These are phyloP conservation scores for Haplosporangium sp. DNA, from an alignment of 371 early-diverging fungal genomes.

Conservation along the genomic window DNA sequence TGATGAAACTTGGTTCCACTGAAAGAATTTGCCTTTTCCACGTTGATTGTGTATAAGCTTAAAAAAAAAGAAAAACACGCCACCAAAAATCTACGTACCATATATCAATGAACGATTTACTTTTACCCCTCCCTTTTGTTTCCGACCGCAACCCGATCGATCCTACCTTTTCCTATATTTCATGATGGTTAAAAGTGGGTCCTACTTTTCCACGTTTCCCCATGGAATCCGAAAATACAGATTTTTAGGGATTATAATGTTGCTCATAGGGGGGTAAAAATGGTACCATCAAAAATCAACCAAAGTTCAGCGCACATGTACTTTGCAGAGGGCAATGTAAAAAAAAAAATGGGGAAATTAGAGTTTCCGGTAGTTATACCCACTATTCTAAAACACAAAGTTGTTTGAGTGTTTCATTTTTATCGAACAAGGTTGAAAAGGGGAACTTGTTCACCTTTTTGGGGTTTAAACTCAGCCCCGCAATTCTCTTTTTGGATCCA, in stretches of 20 bases:
- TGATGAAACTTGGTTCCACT: no score
- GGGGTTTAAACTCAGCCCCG: constrained; percentile 50
- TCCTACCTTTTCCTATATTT: neutral
- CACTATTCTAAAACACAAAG: neutral
- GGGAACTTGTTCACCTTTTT: neutral
- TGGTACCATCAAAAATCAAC: constrained; percentile 5
- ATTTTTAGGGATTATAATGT: neutral
- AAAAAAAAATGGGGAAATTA: constrained; percentile 23
- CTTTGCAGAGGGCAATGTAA: neutral
- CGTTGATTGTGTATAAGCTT: no score
- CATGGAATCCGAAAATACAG: neutral
- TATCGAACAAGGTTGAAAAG: no score
- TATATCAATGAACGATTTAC: no score
- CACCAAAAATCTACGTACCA: no score
- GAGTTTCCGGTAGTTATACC: constrained; percentile 15
- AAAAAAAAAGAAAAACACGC: no score
- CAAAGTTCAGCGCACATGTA: no score
- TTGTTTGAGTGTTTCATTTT: no score
- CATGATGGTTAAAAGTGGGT: no score
- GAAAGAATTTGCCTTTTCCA: no score
- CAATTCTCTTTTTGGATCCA: constrained; percentile 5
- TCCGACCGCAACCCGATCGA: neutral
- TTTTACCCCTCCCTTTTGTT: neutral
- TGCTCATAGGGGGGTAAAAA: constrained; percentile 1
- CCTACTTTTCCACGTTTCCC: neutral